Percentiles rank a stretch among this genome's conserved stretches.
Evolutionary conservation across 2,329 filamentous ascomycete genomes (phyloP).

Genomic region (Arthroderma sp.): DNA sequence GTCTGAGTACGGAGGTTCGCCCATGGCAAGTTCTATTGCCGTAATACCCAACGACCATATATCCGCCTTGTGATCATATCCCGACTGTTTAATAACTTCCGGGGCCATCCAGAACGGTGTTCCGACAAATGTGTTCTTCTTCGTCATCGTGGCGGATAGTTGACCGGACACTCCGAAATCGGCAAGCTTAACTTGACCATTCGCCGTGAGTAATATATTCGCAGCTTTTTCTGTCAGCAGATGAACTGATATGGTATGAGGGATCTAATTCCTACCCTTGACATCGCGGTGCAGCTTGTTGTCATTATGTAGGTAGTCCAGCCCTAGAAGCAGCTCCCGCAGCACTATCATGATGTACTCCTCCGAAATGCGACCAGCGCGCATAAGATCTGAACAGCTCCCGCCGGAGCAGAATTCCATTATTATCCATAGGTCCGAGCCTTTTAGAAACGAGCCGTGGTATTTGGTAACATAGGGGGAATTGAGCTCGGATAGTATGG

Average conservation of each 20-base stretch:
- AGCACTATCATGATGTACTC: conserved; percentile 96
- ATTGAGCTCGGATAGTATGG: conserved; percentile 88
- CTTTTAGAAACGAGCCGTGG: conserved; percentile 91
- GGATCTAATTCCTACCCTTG: conserved; percentile 50
- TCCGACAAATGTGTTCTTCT: conserved; percentile 98
- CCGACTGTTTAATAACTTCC: conserved; percentile 96
- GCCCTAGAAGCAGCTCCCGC: conserved; percentile 70
- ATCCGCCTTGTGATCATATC: conserved; percentile 94
- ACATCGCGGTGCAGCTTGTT: conserved; percentile 95
- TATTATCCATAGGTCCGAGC: conserved; percentile 95
- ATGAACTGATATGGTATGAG: background rate
- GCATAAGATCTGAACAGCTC: conserved; percentile 91
- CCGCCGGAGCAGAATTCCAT: conserved; percentile 99
- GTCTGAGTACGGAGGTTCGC: conserved; percentile 87
- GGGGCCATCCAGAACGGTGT: conserved; percentile 99
- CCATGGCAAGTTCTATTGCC: conserved; percentile 77
- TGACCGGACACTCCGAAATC: conserved; percentile 97
- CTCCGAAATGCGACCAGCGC: conserved; percentile 78
- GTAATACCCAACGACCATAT: conserved; percentile 97
- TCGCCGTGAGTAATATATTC: conserved; percentile 77
- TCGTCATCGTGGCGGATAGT: conserved; percentile 94
- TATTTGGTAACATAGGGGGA: conserved; percentile 97
- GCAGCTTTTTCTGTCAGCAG: conserved; percentile 47
- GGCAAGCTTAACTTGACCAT: conserved; percentile 89
- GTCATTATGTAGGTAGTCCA: conserved; percentile 88